A percentile compares a stretch with the other conserved stretches of the same genome.
These are phyloP conservation scores for Calonectria multiphialidica DNA, from an alignment of 2,329 filamentous ascomycete genomes.

Conservation along the genomic window DNA sequence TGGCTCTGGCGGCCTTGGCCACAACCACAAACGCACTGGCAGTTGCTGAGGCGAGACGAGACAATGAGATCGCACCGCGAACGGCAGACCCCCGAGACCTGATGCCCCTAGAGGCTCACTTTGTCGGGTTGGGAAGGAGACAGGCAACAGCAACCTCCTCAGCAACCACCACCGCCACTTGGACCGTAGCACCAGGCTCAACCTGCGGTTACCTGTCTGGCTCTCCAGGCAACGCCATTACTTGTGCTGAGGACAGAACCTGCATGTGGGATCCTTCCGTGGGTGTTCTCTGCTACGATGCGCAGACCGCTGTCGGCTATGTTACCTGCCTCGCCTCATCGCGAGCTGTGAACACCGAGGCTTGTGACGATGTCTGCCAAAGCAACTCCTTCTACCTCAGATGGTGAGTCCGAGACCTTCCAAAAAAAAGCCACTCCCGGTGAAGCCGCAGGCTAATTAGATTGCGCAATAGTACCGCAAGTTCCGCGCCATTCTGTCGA, in stretches of 20 bases:
- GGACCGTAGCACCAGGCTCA: constrained; percentile 20
- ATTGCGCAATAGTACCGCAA: constrained; percentile 2
- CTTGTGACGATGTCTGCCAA: constrained; percentile 23
- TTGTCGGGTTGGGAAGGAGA: not conserved
- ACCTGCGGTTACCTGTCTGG: constrained; percentile 28
- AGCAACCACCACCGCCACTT: not conserved
- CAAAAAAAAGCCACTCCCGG: not conserved
- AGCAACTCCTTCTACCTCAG: constrained; percentile 25
- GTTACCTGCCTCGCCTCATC: constrained; percentile 18
- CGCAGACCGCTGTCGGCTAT: not conserved
- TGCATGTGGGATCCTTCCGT: constrained; percentile 21
- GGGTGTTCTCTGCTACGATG: constrained; percentile 14
- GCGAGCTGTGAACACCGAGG: constrained; percentile 2
- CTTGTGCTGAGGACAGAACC: constrained; percentile 11
- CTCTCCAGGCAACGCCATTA: constrained; percentile 17
- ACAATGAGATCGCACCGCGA: not conserved
- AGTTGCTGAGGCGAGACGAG: not conserved
- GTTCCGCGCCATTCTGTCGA: constrained; percentile 18
- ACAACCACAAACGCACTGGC: not conserved
- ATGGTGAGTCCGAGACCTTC: constrained; percentile 1
- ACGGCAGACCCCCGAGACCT: constrained; percentile 6
- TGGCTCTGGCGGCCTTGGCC: not conserved
- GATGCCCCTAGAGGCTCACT: not conserved
- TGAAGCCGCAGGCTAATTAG: not conserved
- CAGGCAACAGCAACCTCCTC: constrained; percentile 9